Evolutionary conservation across 78 protist genomes (phyloP).

Genomic region (Dictyostelium intermedium): DNA sequence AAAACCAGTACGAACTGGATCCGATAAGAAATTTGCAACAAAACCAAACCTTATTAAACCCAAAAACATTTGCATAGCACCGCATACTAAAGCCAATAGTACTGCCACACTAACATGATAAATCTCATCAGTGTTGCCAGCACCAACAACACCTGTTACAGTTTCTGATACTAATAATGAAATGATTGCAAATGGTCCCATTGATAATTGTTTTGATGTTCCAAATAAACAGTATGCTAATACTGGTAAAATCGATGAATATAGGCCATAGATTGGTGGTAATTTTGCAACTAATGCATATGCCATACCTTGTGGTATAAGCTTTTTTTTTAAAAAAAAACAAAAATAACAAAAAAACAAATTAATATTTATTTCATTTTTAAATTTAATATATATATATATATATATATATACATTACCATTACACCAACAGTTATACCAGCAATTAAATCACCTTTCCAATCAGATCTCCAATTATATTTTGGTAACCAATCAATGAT

Average conservation of each 20-base stretch:
- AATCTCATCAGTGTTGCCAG: background rate
- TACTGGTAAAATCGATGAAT: constrained; percentile 84
- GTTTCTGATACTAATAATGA: constrained; percentile 54
- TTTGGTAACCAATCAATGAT: constrained; percentile 41
- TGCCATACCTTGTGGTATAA: constrained; percentile 85
- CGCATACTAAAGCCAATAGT: constrained; percentile 79
- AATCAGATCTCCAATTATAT: constrained; percentile 2
- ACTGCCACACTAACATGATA: constrained; percentile 14
- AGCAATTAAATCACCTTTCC: constrained; percentile 80
- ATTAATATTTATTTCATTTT: background rate
- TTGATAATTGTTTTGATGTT: constrained; percentile 77
- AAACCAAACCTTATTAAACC: constrained; percentile 87
- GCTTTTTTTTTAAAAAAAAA: background rate
- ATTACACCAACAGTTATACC: constrained; percentile 87
- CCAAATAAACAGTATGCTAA: constrained; percentile 88
- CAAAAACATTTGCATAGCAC: constrained; percentile 66
- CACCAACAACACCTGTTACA: constrained; percentile 23
- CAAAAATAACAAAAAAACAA: background rate
- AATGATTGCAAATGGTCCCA: constrained; percentile 89
- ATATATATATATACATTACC: constrained; percentile 1
- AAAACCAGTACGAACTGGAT: constrained; percentile 89
- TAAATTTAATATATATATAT: constrained; percentile 12
- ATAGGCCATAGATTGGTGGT: constrained; percentile 89
- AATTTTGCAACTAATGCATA: constrained; percentile 86
- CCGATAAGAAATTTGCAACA: constrained; percentile 82